Percentiles rank a stretch among this genome's conserved stretches.
Evolutionary conservation across 2,329 filamentous ascomycete genomes (phyloP).

Genomic region (Alternaria solani): DNA sequence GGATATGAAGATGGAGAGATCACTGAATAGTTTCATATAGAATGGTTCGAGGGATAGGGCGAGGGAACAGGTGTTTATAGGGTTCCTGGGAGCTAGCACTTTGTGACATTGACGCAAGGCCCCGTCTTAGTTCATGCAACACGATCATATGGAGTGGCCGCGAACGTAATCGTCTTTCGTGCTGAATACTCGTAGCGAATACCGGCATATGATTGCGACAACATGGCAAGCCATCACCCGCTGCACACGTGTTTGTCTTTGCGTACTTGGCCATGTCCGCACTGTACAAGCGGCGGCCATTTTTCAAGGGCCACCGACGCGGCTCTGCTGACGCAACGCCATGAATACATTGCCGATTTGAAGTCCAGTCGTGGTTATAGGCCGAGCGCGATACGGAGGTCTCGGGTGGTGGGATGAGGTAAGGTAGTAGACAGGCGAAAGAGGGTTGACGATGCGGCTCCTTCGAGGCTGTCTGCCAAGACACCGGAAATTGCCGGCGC

Average conservation of each 20-base stretch:
- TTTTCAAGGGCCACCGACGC: not conserved
- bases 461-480: conserved; percentile 3
- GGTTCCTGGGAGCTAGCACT: not conserved
- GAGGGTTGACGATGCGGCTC: conserved; percentile 3
- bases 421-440: not conserved
- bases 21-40: too few relatives aligned
- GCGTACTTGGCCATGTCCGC: not conserved
- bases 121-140: not conserved
- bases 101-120: not conserved
- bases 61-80: not conserved
- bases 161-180: not conserved
- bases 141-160: not conserved
- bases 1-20: not conserved
- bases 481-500: conserved; percentile 8
- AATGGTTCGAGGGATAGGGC: too few relatives aligned
- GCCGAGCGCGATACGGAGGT: not conserved
- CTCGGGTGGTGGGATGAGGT: not conserved
- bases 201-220: not conserved
- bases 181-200: not conserved
- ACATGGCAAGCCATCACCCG: not conserved
- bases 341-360: not conserved
- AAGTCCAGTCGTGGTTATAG: not conserved
- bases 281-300: not conserved
- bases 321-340: not conserved
- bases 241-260: not conserved